Percentiles rank a stretch among this genome's conserved stretches.
These are phyloP conservation scores for Cocos nucifera DNA, from an alignment of 176 grass and related monocot genomes.

Conservation along the genomic window DNA sequence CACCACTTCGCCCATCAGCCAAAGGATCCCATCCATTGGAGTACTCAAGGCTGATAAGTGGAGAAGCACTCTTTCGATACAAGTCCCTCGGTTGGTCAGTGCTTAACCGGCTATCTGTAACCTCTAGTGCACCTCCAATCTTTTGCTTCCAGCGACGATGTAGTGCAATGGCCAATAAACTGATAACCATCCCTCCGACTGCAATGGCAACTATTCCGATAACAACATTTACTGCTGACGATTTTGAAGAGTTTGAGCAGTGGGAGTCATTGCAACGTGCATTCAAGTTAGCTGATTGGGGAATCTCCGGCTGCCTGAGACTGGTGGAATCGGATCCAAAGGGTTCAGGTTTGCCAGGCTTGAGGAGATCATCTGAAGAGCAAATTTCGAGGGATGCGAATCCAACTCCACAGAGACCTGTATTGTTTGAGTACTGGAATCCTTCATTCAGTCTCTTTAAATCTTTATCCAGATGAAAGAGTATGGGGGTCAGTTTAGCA, in stretches of 20 bases:
- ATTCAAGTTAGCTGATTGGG: conserved; percentile 24
- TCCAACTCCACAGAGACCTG: conserved; percentile 53
- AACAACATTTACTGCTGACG: conserved; percentile 32
- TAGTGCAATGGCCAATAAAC: conserved; percentile 36
- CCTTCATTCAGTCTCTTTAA: conserved; percentile 39
- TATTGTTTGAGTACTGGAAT: conserved; percentile 62
- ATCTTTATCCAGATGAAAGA: conserved; percentile 30
- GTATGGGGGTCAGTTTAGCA: background rate
- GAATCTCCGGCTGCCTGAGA: conserved; percentile 40
- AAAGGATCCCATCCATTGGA: conserved; percentile 36
- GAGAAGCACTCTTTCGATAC: conserved; percentile 28
- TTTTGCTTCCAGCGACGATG: conserved; percentile 66
- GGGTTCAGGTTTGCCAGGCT: conserved; percentile 66
- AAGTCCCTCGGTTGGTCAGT: conserved; percentile 21
- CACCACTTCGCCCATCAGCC: conserved; percentile 27
- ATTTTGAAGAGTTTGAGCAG: conserved; percentile 27
- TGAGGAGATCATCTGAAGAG: conserved; percentile 22
- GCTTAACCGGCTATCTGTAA: background rate
- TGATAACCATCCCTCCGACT: conserved; percentile 14
- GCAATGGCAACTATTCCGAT: conserved; percentile 35
- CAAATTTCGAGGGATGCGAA: conserved; percentile 48
- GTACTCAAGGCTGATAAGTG: conserved; percentile 36
- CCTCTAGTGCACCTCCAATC: conserved; percentile 45
- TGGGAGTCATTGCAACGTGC: conserved; percentile 9
- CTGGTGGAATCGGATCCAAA: conserved; percentile 9